Evolutionary conservation across 2,329 filamentous ascomycete species (phyloP).

Genomic region (Stachybotrys chlorohalonatus): DNA sequence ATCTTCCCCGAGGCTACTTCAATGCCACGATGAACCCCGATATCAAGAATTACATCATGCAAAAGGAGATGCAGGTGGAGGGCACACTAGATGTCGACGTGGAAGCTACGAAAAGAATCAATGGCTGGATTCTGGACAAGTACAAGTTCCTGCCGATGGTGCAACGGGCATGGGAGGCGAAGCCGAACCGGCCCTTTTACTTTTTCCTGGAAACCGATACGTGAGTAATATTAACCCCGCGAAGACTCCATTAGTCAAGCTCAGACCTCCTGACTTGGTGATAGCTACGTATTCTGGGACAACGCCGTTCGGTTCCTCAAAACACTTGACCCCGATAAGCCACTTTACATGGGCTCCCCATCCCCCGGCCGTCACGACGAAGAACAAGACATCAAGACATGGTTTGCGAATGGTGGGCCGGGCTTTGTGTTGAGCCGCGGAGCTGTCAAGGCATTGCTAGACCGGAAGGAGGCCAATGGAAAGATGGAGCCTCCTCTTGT

Average conservation of each 20-base stretch:
- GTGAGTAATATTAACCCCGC: constrained; percentile 27
- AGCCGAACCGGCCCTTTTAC: constrained; percentile 42
- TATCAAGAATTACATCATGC: constrained; percentile 30
- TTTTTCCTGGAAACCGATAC: constrained; percentile 49
- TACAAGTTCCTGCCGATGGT: constrained; percentile 50
- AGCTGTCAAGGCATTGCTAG: constrained; percentile 31
- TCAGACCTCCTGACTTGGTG: background rate
- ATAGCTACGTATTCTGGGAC: constrained; percentile 22
- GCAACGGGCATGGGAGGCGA: constrained; percentile 36
- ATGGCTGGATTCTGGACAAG: constrained; percentile 45
- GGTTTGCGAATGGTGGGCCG: constrained; percentile 40
- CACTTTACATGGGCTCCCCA: constrained; percentile 40
- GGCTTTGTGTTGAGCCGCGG: constrained; percentile 36
- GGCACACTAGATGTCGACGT: constrained; percentile 21
- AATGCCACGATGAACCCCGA: constrained; percentile 20
- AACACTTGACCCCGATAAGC: constrained; percentile 33
- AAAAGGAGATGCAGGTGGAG: constrained; percentile 23
- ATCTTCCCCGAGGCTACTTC: constrained; percentile 31
- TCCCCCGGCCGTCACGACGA: constrained; percentile 26
- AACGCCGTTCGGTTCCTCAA: constrained; percentile 39
- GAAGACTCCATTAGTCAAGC: background rate
- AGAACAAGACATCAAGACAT: constrained; percentile 22
- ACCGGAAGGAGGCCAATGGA: constrained; percentile 22
- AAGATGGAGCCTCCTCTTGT: constrained; percentile 28
- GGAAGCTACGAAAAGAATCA: constrained; percentile 20